phyloP scores from a whole-genome alignment of 2,329 filamentous ascomycete species.

The Colletotrichum acutatum region DNA sequence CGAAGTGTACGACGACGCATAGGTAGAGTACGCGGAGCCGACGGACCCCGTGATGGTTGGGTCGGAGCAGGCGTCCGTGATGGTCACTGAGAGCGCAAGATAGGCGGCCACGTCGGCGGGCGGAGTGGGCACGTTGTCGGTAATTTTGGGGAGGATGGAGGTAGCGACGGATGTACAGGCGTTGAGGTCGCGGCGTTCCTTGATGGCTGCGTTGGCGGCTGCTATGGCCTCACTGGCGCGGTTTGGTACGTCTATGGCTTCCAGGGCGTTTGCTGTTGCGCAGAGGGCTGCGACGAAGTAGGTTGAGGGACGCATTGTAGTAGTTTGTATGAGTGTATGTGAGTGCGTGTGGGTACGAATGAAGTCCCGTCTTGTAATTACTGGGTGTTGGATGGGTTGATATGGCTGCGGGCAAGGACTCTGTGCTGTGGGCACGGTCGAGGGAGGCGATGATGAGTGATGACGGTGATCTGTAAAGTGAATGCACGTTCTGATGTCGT shows the following conservation, averaged over 20 bases:
- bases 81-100: constrained; percentile 38
- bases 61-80: constrained; percentile 40
- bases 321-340: not conserved
- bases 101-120: constrained; percentile 36
- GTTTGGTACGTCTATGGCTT: not conserved
- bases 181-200: constrained; percentile 24
- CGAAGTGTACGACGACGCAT: constrained; percentile 36
- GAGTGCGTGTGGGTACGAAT: not conserved
- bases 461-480: not conserved
- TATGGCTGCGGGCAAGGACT: not conserved
- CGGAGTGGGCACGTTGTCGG: constrained; percentile 37
- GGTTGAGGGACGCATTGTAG: constrained; percentile 7
- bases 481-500: not conserved
- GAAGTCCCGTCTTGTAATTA: not conserved
- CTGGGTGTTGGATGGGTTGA: not conserved
- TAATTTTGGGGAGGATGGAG: constrained; percentile 37
- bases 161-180: constrained; percentile 35
- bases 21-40: constrained; percentile 42
- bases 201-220: not conserved
- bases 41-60: constrained; percentile 42
- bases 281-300: constrained; percentile 4
- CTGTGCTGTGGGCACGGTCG: not conserved
- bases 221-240: not conserved
- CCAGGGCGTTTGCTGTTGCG: not conserved
- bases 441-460: not conserved